Evolutionary conservation across 2,329 filamentous ascomycete species (phyloP), one percentile per base, ranked within the genome.

Genomic region (Aspergillus hiratsukae): DNA sequence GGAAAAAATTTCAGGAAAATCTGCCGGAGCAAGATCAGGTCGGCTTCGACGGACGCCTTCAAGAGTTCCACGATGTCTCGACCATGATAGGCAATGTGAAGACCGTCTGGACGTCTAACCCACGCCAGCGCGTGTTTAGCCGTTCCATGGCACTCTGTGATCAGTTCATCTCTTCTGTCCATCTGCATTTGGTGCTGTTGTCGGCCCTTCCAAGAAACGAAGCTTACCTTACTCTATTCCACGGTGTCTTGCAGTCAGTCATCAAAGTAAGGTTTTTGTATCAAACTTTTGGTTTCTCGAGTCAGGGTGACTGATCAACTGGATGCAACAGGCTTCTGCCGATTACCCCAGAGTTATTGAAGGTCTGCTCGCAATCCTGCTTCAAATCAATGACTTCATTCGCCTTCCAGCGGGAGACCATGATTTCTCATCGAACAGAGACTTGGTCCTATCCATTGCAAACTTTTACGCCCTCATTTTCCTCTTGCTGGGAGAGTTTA

Each of bases 401-500:
- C 51, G 55, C 19, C 49, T 63, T 11, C 59, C 63, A 8, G 52
- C 57, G 11, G 19, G 50, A 31, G 52, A 40, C 48, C 52, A 3
- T 28, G 55, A n/a, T 43, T 54, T 25, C 41, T 62, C 10, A 49
- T 52, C 43, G 9, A 46, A 23, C 21, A 58, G 58, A 11, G 56
- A 63, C 10, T 62, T 64, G 4, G 52, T 64, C 23, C 52, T 61
- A 9, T n/a, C 55, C 1, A 63, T 72, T 28, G 66, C 68, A 7
- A 66, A 61, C 23, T 64, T 73, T 27, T 75, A 75, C 57, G 62
- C 70, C 5, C 59, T 72, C 43, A 63, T 68, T 3, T 74, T 74
- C 37, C 69, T 75, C 55, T 68, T 73, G 25, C 58, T 75, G 3
- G 67, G 68, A 21, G 71, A 74, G 52, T 65, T 74, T 48, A 74